Evolutionary conservation across 2,329 filamentous ascomycete genomes (phyloP).

Genomic region (Cyclaneusma minus): DNA sequence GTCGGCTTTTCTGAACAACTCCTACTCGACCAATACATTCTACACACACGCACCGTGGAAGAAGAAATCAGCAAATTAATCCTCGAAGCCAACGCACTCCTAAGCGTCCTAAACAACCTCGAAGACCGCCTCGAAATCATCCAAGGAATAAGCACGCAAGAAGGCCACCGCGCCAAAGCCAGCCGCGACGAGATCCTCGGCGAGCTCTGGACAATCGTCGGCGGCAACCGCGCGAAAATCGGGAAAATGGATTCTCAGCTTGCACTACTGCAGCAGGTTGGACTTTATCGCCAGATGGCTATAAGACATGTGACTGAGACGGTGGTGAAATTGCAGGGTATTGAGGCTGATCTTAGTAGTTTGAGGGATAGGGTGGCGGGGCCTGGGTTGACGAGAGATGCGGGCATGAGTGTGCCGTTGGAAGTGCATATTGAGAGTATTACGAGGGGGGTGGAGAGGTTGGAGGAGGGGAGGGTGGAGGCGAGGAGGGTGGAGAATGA

Average conservation of each 20-base stretch:
- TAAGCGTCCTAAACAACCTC: conserved; percentile 48
- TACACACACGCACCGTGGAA: conserved; percentile 54
- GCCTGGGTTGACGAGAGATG: conserved; percentile 41
- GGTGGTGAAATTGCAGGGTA: conserved; percentile 58
- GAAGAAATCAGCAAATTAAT: conserved; percentile 56
- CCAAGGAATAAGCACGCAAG: conserved; percentile 49
- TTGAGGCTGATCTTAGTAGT: conserved; percentile 55
- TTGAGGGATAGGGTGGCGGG: conserved; percentile 54
- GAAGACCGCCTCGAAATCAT: conserved; percentile 58
- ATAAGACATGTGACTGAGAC: conserved; percentile 54
- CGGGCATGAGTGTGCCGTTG: conserved; percentile 38
- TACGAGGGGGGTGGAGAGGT: conserved; percentile 52
- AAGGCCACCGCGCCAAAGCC: conserved; percentile 39
- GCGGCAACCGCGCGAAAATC: conserved; percentile 46
- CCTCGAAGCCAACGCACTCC: conserved; percentile 50
- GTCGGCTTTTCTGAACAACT: conserved; percentile 41
- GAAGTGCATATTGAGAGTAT: conserved; percentile 65
- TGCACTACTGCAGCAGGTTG: conserved; percentile 47
- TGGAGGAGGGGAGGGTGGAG: conserved; percentile 47
- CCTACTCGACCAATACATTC: conserved; percentile 59
- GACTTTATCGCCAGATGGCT: conserved; percentile 47
- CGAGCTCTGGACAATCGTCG: conserved; percentile 59
- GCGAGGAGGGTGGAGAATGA: conserved; percentile 44
- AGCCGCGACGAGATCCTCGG: conserved; percentile 52
- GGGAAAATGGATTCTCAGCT: conserved; percentile 49